phyloP scores from a whole-genome alignment of 192 early-diverging fungal genomes.

The Paraglomus brasilianum region DNA sequence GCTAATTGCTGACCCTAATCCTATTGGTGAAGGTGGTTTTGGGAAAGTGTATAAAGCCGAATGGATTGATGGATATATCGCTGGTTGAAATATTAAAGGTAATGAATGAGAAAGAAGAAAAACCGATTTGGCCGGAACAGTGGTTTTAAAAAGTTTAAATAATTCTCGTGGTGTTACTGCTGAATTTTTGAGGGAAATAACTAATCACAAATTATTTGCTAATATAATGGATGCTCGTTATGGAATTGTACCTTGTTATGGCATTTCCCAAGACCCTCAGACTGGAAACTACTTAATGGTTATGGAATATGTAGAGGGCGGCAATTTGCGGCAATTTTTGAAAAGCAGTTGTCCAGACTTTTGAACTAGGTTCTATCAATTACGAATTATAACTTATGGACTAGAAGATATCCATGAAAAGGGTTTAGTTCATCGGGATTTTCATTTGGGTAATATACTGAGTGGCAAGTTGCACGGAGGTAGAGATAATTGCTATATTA shows the following conservation, averaged over 20 bases:
- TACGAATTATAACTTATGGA: constrained; percentile 8
- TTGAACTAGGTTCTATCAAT: no score
- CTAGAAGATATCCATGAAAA: neutral
- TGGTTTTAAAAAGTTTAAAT: constrained; percentile 17
- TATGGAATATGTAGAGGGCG: constrained; percentile 8
- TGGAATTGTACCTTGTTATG: constrained; percentile 21
- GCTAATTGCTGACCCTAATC: neutral
- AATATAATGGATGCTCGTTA: neutral
- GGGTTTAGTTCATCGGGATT: constrained; percentile 20
- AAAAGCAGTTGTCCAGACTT: neutral
- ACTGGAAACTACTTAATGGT: constrained; percentile 14
- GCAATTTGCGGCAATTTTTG: constrained; percentile 13
- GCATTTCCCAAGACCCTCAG: constrained; percentile 9
- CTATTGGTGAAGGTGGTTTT: neutral
- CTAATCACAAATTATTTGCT: neutral
- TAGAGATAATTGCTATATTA: neutral
- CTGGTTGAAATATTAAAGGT: neutral
- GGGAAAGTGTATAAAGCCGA: constrained; percentile 8
- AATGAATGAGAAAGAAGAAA: neutral
- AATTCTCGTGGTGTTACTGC: constrained; percentile 6
- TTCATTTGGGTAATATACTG: constrained; percentile 8
- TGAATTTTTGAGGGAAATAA: constrained; percentile 16
- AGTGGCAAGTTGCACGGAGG: no score
- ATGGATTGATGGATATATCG: constrained; percentile 6
- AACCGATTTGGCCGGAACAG: neutral